Evolutionary conservation across 768 basidiomycete species (phyloP), one percentile per base, ranked within the genome.

Genomic region (Leccinum rimulosum): DNA sequence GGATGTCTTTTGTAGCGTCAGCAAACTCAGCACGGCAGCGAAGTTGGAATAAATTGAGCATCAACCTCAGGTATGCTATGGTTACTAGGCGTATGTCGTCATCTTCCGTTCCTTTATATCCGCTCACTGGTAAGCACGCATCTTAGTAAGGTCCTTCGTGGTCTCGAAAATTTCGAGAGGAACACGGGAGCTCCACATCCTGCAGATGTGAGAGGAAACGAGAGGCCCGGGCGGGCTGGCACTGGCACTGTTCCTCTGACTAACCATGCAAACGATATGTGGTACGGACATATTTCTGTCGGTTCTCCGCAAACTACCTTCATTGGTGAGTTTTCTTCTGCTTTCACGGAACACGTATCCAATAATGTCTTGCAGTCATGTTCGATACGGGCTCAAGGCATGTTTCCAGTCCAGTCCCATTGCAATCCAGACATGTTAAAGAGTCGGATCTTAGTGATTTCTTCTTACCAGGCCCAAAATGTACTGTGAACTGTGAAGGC

Each of bases 381-480:
- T 31, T 22, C 17, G 50, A 51, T 33, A 31, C 50, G 10, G 50
- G 50, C 4, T 65, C 66, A 14, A 66, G 69, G 45, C 11, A 27
- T 6, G 27, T 64, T 12, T 50, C 17, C 3, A 22, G 11, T 28
- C 9, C 1, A 14, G 22, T 19, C 14, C 15, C 10, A 25, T 38
- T 38, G 36, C 7, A 14, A 14, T 1, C 25, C 25, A 25, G 6
- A 22, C 14, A 0, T 31, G 9, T 50, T 63, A 31, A 63, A 1
- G 30, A 30, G 30, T 3, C 4, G 4, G n/a, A 17, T 28, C 31
- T 22, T 31, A 30, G 71, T 19, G 73, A 73, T 49, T 54, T 74
- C 3, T 69, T 70, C 59, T 36, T 73, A 31, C 73, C 74, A 8
- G 66, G 64, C 2, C 27, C 62, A 1, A 4, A 50, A 3, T 75